Evolutionary conservation across 805 yeast genomes (phyloP).

Genomic region (Nakazawaea ernobii): DNA sequence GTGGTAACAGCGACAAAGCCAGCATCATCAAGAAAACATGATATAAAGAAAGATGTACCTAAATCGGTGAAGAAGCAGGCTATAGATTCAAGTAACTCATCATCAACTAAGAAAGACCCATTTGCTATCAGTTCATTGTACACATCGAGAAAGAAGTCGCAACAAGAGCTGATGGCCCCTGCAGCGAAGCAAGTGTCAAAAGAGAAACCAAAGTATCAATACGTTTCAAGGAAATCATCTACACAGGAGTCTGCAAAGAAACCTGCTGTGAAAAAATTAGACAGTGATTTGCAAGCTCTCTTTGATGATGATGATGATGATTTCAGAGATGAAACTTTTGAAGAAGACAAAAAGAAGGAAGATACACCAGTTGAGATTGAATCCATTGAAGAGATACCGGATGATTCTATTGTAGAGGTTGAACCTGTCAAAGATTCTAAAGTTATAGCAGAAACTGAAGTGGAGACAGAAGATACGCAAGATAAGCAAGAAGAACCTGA

Average conservation of each 20-base stretch:
- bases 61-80: neutral
- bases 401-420: neutral
- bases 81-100: neutral
- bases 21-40: neutral
- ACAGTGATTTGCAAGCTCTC: conserved; percentile 8
- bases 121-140: conserved; percentile 8
- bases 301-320: conserved; percentile 12
- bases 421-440: neutral
- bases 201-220: conserved; percentile 3
- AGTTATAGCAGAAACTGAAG: conserved; percentile 2
- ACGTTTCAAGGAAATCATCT: conserved; percentile 20
- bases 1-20: neutral
- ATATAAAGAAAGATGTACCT: neutral
- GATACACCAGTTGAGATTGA: conserved; percentile 1
- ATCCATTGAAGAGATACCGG: neutral
- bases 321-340: conserved; percentile 7
- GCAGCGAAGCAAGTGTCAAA: neutral
- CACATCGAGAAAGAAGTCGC: conserved; percentile 10
- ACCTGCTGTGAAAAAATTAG: conserved; percentile 3
- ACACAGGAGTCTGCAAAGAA: conserved; percentile 22
- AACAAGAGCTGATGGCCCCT: neutral
- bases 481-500: conserved; percentile 13
- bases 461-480: conserved; percentile 11
- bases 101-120: conserved; percentile 5
- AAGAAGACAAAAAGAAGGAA: neutral